Evolutionary conservation across 2,329 filamentous ascomycete species (phyloP), one percentile per base, ranked within the genome.

Genomic region (Aciculosporium take): DNA sequence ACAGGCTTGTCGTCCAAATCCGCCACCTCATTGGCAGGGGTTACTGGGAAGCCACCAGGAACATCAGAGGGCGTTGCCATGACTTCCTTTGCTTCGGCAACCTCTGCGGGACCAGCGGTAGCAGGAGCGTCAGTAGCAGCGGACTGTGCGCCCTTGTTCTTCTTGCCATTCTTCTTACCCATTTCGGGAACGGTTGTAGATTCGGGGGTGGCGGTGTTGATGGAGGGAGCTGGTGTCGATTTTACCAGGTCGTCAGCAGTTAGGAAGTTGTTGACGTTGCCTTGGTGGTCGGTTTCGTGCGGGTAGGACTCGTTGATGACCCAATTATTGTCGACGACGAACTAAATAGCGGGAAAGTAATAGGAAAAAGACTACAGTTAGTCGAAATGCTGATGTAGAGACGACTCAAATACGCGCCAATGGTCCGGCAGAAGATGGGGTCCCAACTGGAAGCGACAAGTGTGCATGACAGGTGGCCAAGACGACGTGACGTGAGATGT

Each of bases 301-400:
- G 84, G 83, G 32, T 80, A 82, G 45, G 78, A 77, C 53, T 80
- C 76, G 63, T 95, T 88, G 59, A 79, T 83, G 39, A 78, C 79
- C 91, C 91, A 98, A 52, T 74, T 76, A 51, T 84, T 85, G 72
- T 98, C 86, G 51, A 95, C 89, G 53, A 98, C 84, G 62, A 94
- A 98, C 89, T 95, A 60, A 42, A 53, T 30, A 23, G 15, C 40
- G 47, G n/a, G 32, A 12, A 42, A 36, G 32, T 18, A 40, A 25
- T 8, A 18, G 8, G 18, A 52, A 45, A 42, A 36, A 40, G 41
- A 39, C 20, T 15, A 37, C 32, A 18, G 48, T 51, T 43, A 51
- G 47, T 42, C 37, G 42, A 37, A 35, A n/a, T 24, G 21, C 20
- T 17, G 35, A 37, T 32, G 27, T 6, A n/a, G 23, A 42, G 33